A percentile compares a stretch with the other conserved stretches of the same genome.
Evolutionary conservation across 306 rosid genomes (phyloP).

Genomic region (Quercus berberidifolia): DNA sequence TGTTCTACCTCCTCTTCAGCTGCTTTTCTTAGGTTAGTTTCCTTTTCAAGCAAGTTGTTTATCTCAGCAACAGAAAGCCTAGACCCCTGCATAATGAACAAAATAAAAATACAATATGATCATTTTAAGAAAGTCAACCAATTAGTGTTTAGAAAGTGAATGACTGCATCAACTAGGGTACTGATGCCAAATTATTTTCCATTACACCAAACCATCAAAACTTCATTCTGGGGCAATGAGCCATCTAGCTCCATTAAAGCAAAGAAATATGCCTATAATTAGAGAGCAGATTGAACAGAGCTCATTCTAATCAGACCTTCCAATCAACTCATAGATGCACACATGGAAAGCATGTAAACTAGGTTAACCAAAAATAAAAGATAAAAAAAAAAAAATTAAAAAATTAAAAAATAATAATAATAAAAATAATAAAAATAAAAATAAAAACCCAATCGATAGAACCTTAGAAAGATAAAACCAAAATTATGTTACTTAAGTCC

Average conservation of each 20-base stretch:
- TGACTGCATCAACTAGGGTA: background rate
- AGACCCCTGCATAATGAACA: constrained; percentile 42
- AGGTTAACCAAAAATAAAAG: background rate
- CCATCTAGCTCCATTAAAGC: background rate
- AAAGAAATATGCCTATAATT: background rate
- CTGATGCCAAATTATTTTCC: background rate
- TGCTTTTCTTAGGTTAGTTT: constrained; percentile 50
- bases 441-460: background rate
- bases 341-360: background rate
- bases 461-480: background rate
- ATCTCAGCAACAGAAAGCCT: constrained; percentile 43
- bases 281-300: background rate
- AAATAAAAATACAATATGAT: background rate
- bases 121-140: background rate
- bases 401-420: no score
- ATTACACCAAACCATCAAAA: background rate
- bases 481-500: no score
- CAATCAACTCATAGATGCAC: background rate
- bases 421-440: no score
- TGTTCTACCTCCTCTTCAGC: constrained; percentile 74
- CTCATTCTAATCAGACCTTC: background rate
- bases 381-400: background rate
- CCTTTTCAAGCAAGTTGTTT: constrained; percentile 62
- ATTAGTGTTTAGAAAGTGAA: background rate
- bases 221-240: background rate